These are phyloP conservation scores for Nakazawaea ishiwadae DNA, from an alignment of 805 yeast species.

Conservation along the genomic window DNA sequence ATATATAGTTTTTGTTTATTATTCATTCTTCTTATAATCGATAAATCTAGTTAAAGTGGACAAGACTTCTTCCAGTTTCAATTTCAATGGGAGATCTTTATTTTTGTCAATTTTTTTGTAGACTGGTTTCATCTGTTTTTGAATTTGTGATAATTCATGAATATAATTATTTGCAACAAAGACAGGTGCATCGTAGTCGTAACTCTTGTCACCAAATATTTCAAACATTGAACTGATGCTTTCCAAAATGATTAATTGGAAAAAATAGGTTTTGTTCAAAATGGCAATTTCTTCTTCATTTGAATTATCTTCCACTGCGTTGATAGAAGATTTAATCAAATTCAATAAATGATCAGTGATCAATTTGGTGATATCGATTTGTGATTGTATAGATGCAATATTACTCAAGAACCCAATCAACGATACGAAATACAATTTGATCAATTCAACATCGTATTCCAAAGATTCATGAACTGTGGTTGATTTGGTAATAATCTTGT, in stretches of 20 bases:
- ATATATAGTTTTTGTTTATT: too few species aligned
- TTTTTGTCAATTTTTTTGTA: constrained; percentile 68
- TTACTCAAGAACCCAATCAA: constrained; percentile 21
- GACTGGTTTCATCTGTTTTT: constrained; percentile 43
- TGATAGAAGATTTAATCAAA: constrained; percentile 1
- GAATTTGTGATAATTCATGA: constrained; percentile 33
- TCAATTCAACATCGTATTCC: constrained; percentile 13
- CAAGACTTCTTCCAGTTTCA: constrained; percentile 61
- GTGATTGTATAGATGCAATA: constrained; percentile 16
- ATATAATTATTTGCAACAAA: constrained; percentile 54
- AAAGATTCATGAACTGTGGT: constrained; percentile 3
- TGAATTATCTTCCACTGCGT: not conserved
- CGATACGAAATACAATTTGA: constrained; percentile 18
- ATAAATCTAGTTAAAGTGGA: constrained; percentile 71
- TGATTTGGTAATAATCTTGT: constrained; percentile 19
- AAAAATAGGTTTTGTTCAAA: constrained; percentile 5
- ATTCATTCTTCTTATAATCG: constrained; percentile 60
- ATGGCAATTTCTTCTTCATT: not conserved
- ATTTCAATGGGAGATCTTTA: constrained; percentile 50
- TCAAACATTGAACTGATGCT: constrained; percentile 67
- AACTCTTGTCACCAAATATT: constrained; percentile 69
- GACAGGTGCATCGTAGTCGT: constrained; percentile 61
- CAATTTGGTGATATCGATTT: constrained; percentile 3
- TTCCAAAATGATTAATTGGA: constrained; percentile 40
- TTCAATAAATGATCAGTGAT: constrained; percentile 2